phyloP scores from a whole-genome alignment of 2,329 filamentous ascomycete species.

The Exophiala sp. region DNA sequence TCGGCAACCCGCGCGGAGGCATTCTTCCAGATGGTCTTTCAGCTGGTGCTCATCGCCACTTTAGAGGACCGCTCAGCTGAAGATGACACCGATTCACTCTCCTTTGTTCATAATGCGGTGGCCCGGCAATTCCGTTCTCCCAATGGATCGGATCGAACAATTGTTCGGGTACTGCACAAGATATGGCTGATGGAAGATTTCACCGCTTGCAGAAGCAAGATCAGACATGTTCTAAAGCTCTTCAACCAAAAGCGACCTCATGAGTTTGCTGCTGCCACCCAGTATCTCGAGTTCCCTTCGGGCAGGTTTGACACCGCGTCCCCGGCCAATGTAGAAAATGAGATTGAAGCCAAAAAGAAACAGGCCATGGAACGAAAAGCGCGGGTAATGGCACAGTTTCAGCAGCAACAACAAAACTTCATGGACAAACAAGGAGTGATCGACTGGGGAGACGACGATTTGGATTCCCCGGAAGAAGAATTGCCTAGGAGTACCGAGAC shows the following conservation, averaged over 20 bases:
- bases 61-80: constrained; percentile 65
- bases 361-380: constrained; percentile 85
- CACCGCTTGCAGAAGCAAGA: constrained; percentile 76
- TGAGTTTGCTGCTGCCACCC: constrained; percentile 64
- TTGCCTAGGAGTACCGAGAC: constrained; percentile 51
- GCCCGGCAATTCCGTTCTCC: constrained; percentile 36
- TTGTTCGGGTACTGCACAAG: constrained; percentile 49
- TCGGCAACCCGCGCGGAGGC: constrained; percentile 79
- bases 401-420: constrained; percentile 94
- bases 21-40: constrained; percentile 84
- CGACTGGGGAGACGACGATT: constrained; percentile 81
- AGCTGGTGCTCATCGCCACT: constrained; percentile 78
- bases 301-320: constrained; percentile 78
- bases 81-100: constrained; percentile 49
- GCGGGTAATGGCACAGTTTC: constrained; percentile 94
- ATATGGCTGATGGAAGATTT: constrained; percentile 64
- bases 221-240: constrained; percentile 72
- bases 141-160: constrained; percentile 40
- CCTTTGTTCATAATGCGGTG: constrained; percentile 68
- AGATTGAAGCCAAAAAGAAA: constrained; percentile 76
- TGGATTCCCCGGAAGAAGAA: constrained; percentile 56
- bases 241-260: constrained; percentile 76
- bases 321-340: constrained; percentile 59
- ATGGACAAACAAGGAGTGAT: constrained; percentile 79
- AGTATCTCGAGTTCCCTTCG: constrained; percentile 54